phyloP scores from a whole-genome alignment of 768 basidiomycete species.

The Candolleomyces efflorescens region DNA sequence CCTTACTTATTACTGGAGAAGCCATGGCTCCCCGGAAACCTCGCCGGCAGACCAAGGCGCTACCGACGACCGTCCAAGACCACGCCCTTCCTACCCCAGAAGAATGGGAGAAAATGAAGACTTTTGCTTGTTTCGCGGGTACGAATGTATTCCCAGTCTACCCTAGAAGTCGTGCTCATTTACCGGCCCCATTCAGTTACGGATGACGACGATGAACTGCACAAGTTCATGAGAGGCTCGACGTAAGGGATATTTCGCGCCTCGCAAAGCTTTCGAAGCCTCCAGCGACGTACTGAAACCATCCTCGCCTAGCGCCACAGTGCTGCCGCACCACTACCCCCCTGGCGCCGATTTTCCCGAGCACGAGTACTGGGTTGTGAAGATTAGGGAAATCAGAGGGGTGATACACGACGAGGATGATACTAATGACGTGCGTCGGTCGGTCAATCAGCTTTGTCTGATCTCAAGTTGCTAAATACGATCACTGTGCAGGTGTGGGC shows the following conservation, averaged over 20 bases:
- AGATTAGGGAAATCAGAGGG: conserved; percentile 43
- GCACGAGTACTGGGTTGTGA: conserved; percentile 49
- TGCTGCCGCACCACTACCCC: conserved; percentile 32
- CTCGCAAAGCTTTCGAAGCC: conserved; percentile 26
- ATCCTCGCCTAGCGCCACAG: conserved; percentile 29
- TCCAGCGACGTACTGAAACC: background rate
- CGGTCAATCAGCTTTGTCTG: background rate
- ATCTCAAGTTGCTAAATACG: background rate
- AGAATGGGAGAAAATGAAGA: conserved; percentile 17
- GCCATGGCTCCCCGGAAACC: background rate
- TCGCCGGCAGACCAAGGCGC: background rate
- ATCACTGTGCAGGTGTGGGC: conserved; percentile 43
- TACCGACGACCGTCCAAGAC: background rate
- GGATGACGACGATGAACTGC: background rate
- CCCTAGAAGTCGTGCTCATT: background rate
- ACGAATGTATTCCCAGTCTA: background rate
- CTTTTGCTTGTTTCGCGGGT: conserved; percentile 17
- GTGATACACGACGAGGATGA: conserved; percentile 17
- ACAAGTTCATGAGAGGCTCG: conserved; percentile 18
- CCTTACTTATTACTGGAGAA: background rate
- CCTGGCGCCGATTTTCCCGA: conserved; percentile 23
- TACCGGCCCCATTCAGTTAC: background rate
- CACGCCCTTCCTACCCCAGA: conserved; percentile 6
- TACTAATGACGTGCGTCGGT: conserved; percentile 24
- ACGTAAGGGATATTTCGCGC: conserved; percentile 23